A percentile compares a stretch with the other conserved stretches of the same genome.
Conservation (phyloP, 2,329 filamentous ascomycete species). For the Monosporascus sp. region DNA sequence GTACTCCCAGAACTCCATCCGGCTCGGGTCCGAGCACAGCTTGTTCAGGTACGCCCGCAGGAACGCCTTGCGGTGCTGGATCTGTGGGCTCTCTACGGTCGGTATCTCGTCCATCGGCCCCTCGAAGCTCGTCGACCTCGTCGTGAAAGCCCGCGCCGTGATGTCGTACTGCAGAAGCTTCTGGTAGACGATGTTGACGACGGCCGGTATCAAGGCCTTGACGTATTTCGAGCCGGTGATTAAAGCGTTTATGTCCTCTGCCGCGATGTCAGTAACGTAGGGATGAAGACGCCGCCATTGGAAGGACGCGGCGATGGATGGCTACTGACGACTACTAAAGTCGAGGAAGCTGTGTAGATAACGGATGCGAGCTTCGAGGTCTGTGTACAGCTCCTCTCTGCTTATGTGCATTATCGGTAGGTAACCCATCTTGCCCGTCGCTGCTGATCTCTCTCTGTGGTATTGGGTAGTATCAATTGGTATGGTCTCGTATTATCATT, state of each 20-base stretch:
- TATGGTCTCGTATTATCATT: no score
- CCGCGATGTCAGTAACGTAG: constrained; percentile 9
- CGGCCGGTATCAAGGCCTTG: constrained; percentile 73
- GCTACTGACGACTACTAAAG: constrained; percentile 59
- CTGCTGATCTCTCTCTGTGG: no score
- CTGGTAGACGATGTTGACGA: constrained; percentile 80
- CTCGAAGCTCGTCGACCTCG: constrained; percentile 58
- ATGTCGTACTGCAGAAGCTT: constrained; percentile 78
- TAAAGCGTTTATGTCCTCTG: constrained; percentile 69
- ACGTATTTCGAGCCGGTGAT: constrained; percentile 68
- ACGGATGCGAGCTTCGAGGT: constrained; percentile 61
- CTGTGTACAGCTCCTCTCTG: constrained; percentile 66
- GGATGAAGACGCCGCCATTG: not conserved
- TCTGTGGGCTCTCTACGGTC: constrained; percentile 66
- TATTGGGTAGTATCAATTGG: no score
- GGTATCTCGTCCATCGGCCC: constrained; percentile 59
- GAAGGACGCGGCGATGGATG: not conserved
- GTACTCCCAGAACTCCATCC: constrained; percentile 78
- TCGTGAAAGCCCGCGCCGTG: constrained; percentile 70
- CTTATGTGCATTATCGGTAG: constrained; percentile 54
- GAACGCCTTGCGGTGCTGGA: constrained; percentile 73
- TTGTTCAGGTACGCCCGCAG: constrained; percentile 68
- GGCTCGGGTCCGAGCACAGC: constrained; percentile 68
- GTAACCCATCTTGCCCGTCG: not conserved
- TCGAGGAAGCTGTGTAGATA: constrained; percentile 74